Conservation (phyloP, 2,329 filamentous ascomycete genomes). For the Dendryphion nanum region DNA sequence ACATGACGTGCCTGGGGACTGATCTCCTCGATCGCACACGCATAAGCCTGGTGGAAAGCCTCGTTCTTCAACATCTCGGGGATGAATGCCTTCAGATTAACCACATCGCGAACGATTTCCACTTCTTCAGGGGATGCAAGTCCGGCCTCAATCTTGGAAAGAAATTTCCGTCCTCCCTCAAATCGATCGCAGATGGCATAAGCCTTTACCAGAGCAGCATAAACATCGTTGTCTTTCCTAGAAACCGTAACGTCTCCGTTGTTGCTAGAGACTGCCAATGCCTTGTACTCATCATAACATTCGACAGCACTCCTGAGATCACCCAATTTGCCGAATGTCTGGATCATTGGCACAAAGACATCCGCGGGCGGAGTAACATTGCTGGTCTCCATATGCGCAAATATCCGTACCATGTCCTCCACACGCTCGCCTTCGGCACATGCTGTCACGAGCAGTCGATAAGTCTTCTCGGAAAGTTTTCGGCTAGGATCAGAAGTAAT, state of each 20-base stretch:
- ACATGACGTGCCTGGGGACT: constrained; percentile 58
- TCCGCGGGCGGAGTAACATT: constrained; percentile 72
- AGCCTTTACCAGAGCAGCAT: constrained; percentile 86
- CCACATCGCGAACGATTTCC: constrained; percentile 65
- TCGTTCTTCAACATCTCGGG: constrained; percentile 71
- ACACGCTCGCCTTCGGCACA: constrained; percentile 80
- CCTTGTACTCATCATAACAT: constrained; percentile 93
- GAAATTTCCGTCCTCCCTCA: constrained; percentile 80
- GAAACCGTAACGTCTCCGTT: constrained; percentile 66
- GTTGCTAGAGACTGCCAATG: constrained; percentile 81
- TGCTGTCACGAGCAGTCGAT: constrained; percentile 79
- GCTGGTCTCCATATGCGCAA: constrained; percentile 84
- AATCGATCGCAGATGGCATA: constrained; percentile 80
- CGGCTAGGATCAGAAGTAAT: constrained; percentile 59
- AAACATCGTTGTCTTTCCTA: constrained; percentile 79
- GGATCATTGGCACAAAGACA: constrained; percentile 91
- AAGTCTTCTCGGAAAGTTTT: constrained; percentile 76
- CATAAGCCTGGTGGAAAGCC: constrained; percentile 70
- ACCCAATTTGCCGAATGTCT: constrained; percentile 79
- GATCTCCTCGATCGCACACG: constrained; percentile 65
- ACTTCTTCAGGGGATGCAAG: constrained; percentile 52
- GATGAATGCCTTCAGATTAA: constrained; percentile 74
- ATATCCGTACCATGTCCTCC: constrained; percentile 86
- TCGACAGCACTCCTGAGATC: constrained; percentile 87
- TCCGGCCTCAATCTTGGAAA: constrained; percentile 69